Evolutionary conservation across 257 asterid genomes (phyloP).

Genomic region (Solanum chaucha): DNA sequence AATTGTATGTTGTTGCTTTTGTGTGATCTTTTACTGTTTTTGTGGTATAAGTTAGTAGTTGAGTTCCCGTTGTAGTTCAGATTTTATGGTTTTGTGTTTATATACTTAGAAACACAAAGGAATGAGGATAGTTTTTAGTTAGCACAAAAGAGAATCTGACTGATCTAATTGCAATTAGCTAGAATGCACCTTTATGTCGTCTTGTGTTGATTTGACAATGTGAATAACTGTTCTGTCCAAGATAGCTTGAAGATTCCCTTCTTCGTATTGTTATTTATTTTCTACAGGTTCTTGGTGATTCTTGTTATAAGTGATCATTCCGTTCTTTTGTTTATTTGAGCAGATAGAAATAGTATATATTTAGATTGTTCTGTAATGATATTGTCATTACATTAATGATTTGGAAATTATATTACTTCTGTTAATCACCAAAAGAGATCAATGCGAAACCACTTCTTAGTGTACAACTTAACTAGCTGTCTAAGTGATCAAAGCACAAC

Average conservation of each 20-base stretch:
- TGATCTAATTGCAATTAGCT: background rate
- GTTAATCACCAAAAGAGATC: background rate
- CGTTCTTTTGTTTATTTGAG: background rate
- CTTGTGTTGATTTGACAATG: background rate
- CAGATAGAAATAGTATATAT: background rate
- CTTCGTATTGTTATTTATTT: background rate
- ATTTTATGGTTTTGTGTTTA: background rate
- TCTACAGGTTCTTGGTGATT: background rate
- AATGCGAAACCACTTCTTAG: background rate
- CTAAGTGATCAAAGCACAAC: background rate
- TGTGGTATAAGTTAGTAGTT: background rate
- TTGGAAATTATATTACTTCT: background rate
- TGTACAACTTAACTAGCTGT: background rate
- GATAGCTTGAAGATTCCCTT: background rate
- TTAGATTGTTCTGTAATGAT: background rate
- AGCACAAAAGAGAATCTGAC: background rate
- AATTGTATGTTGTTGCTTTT: background rate
- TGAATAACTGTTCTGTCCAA: background rate
- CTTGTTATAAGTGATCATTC: background rate
- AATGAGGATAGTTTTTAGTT: background rate
- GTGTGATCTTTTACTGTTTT: background rate
- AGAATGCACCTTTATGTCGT: background rate
- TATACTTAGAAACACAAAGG: background rate
- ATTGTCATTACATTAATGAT: background rate
- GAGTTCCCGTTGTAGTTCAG: background rate